A percentile compares a stretch with the other conserved stretches of the same genome.
Evolutionary conservation across 2,329 filamentous ascomycete species (phyloP).

Genomic region (Nemania abortiva): DNA sequence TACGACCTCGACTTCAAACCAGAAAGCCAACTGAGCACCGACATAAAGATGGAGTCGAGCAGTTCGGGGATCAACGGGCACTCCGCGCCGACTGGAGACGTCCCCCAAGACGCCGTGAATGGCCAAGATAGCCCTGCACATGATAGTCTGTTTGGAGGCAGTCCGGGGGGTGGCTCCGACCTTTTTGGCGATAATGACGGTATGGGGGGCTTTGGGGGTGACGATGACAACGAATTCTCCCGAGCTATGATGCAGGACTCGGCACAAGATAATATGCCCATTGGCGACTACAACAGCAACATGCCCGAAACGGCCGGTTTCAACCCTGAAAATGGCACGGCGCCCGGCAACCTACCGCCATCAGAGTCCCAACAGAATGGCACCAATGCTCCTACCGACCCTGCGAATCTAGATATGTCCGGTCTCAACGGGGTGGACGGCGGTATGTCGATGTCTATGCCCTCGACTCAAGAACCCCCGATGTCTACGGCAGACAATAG

Average conservation of each 20-base stretch:
- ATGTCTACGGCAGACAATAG: constrained; percentile 27
- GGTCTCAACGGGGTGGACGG: constrained; percentile 23
- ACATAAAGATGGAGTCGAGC: constrained; percentile 49
- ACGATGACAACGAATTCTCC: constrained; percentile 87
- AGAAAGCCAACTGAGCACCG: constrained; percentile 54
- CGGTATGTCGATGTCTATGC: constrained; percentile 31
- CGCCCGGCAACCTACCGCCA: constrained; percentile 47
- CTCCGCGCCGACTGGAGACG: constrained; percentile 48
- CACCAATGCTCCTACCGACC: constrained; percentile 35
- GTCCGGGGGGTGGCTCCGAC: constrained; percentile 75
- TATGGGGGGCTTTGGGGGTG: constrained; percentile 76
- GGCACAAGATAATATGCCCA: constrained; percentile 55
- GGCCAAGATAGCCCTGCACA: constrained; percentile 76
- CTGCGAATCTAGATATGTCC: constrained; percentile 35
- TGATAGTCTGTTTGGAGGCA: constrained; percentile 84
- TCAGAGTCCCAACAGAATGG: constrained; percentile 35
- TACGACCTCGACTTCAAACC: constrained; percentile 59
- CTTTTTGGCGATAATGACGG: constrained; percentile 86
- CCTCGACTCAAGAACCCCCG: constrained; percentile 39
- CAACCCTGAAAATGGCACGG: constrained; percentile 47
- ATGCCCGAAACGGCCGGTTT: constrained; percentile 58
- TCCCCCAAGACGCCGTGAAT: constrained; percentile 63
- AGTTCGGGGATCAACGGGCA: constrained; percentile 52
- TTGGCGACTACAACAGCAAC: constrained; percentile 54
- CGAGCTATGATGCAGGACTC: constrained; percentile 71